Evolutionary conservation across 164 flowering plant species (phyloP), one percentile per base, ranked within the genome.

Genomic region (Cinnamomum micranthum): DNA sequence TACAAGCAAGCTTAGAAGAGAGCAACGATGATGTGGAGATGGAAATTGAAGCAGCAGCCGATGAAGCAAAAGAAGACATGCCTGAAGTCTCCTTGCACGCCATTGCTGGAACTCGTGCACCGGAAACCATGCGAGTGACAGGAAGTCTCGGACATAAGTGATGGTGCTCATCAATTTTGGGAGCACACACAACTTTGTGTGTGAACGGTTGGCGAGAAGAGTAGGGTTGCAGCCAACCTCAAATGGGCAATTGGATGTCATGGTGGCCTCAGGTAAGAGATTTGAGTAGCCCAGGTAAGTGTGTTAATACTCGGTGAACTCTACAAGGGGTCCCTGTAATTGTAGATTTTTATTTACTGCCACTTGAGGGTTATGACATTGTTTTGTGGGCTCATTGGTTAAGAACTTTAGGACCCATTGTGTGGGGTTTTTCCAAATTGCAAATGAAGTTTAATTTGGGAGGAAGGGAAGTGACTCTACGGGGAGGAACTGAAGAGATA

Each of bases 311-410:
- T 19, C 33, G 15, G 6, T 20, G 22, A 14, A 33, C 12, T 6
- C 12, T 72, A 10, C 68, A 72, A 33, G 74, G 68, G 19, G 31
- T 58, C 6, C 10, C 13, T 5, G n/a, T 63, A 25, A 63, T 23
- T 19, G 52, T 35, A 9, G 65, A 33, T 7, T 31, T 17, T 23
- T 72, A 59, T 33, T 10, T 72, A n/a, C 25, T 72, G 13, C 68
- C 69, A 6, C 24, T 62, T 4, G 51, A 20, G 20, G 7, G 68
- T 3, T n/a, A 15, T 73, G 28, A 64, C 63, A 50, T 72, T 33
- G 35, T 35, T 23, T 1, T 6, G 50, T n/a, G 50, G 22, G 65
- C 75, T 17, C 68, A 63, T 12, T 73, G 75, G 75, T 33, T 73
- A 27, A 63, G 75, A 12, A 63, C 58, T 4, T 35, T 41, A 6